Evolutionary conservation across 805 yeast species (phyloP).

Genomic region (Kazachstania psychrophila): DNA sequence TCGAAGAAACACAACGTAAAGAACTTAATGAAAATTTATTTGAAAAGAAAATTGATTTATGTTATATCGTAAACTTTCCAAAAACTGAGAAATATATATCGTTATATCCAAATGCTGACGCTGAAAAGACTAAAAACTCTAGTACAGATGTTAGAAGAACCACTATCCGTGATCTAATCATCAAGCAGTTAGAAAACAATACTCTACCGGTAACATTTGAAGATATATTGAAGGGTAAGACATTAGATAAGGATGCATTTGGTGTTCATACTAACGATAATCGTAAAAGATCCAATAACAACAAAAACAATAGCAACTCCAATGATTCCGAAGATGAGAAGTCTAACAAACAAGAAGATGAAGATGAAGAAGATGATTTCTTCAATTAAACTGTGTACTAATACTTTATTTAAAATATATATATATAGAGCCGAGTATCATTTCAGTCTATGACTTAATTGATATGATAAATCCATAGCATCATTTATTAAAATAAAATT

Average conservation of each 20-base stretch:
- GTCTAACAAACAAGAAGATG: conserved; percentile 25
- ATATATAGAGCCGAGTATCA: background rate
- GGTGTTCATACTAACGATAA: conserved; percentile 14
- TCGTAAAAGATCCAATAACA: conserved; percentile 7
- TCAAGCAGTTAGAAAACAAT: conserved; percentile 42
- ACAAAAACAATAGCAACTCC: conserved; percentile 8
- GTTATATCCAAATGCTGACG: conserved; percentile 48
- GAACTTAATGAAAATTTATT: conserved; percentile 30
- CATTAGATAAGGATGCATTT: conserved; percentile 17
- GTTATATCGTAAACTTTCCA: conserved; percentile 72
- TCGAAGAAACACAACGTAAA: conserved; percentile 12
- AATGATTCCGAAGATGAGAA: too few species aligned
- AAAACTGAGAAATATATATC: conserved; percentile 71
- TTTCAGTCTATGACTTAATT: conserved; percentile 15
- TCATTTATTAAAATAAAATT: conserved; percentile 51
- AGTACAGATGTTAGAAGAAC: conserved; percentile 37
- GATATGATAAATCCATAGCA: conserved; percentile 50
- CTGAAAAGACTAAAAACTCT: conserved; percentile 30
- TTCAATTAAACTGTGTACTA: conserved; percentile 28
- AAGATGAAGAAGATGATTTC: conserved; percentile 37
- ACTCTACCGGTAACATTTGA: conserved; percentile 50
- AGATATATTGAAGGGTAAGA: conserved; percentile 33
- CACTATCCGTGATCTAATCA: conserved; percentile 45
- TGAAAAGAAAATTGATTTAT: conserved; percentile 58
- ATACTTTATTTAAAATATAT: background rate